phyloP scores from a whole-genome alignment of 1,139 yeast species.

The Starmera stellimalicola region DNA sequence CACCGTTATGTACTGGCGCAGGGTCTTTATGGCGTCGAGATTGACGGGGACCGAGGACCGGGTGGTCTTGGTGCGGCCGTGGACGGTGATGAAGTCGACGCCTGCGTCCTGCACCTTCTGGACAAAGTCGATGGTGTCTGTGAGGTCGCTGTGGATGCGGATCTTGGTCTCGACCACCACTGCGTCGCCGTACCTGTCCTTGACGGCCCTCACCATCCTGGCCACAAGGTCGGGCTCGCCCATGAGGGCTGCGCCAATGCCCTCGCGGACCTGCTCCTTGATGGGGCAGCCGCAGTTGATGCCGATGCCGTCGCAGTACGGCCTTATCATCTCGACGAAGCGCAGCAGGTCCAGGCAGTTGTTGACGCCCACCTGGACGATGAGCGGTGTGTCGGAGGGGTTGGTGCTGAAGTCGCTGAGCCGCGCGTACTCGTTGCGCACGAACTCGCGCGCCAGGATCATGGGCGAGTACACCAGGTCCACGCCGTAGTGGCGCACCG shows the following conservation, averaged over 20 bases:
- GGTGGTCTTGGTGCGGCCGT: conserved; percentile 82
- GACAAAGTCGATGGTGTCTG: conserved; percentile 68
- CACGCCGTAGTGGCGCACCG: conserved; percentile 62
- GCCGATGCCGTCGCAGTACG: conserved; percentile 89
- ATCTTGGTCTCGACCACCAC: conserved; percentile 86
- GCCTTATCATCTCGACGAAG: conserved; percentile 82
- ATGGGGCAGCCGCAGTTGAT: conserved; percentile 97
- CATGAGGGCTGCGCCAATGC: conserved; percentile 95
- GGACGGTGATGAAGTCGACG: conserved; percentile 89
- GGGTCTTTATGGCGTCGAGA: conserved; percentile 65
- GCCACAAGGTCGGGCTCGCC: conserved; percentile 73
- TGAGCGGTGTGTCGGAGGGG: conserved; percentile 51
- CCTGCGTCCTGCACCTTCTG: conserved; percentile 73
- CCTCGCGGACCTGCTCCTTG: conserved; percentile 88
- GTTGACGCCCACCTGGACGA: conserved; percentile 88
- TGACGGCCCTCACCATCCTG: conserved; percentile 76
- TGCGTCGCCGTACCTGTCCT: conserved; percentile 55
- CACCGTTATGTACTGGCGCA: conserved; percentile 49
- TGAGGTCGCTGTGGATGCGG: conserved; percentile 68
- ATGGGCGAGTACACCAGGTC: conserved; percentile 92
- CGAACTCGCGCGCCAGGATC: conserved; percentile 94
- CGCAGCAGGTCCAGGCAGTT: conserved; percentile 76
- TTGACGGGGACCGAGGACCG: conserved; percentile 79
- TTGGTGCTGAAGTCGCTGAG: conserved; percentile 80
- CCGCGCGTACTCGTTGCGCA: conserved; percentile 74